Evolutionary conservation across 805 yeast species (phyloP).

Genomic region (Komagataella pastoris): DNA sequence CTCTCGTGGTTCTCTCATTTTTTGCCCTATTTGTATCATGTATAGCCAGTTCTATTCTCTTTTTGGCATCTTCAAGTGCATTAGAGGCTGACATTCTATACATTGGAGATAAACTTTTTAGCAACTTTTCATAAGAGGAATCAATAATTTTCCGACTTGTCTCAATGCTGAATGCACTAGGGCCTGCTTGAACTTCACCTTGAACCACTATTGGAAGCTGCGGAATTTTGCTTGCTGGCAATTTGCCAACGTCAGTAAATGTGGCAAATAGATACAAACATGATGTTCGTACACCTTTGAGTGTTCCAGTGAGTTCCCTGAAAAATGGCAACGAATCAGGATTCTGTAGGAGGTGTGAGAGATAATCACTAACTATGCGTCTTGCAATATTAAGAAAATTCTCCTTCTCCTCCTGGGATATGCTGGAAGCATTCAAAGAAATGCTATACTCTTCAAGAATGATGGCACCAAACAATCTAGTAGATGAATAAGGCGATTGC

Average conservation of each 20-base stretch:
- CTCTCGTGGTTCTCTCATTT: slow-evolving; percentile 37
- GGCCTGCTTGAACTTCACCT: slow-evolving; percentile 91
- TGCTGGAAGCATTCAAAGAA: slow-evolving; percentile 6
- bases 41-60: slow-evolving; percentile 52
- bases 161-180: slow-evolving; percentile 76
- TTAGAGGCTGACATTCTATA: slow-evolving; percentile 58
- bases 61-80: slow-evolving; percentile 67
- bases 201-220: slow-evolving; percentile 80
- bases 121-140: slow-evolving; percentile 53
- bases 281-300: slow-evolving; percentile 76
- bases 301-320: slow-evolving; percentile 77
- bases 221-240: slow-evolving; percentile 62
- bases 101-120: slow-evolving; percentile 49
- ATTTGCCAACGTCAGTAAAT: slow-evolving; percentile 63
- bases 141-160: slow-evolving; percentile 58
- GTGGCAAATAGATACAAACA: slow-evolving; percentile 73
- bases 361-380: slow-evolving; percentile 16
- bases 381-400: slow-evolving; percentile 3
- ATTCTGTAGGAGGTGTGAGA: slow-evolving; percentile 21
- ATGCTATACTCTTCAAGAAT: slow-evolving; percentile 57
- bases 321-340: slow-evolving; percentile 34
- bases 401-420: slow-evolving; percentile 2
- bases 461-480: slow-evolving; percentile 58
- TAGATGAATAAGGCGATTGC: slow-evolving; percentile 62
- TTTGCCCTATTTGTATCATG: slow-evolving; percentile 49